Evolutionary conservation across 257 asterid genomes (phyloP).

Genomic region (Solanum microdontum): DNA sequence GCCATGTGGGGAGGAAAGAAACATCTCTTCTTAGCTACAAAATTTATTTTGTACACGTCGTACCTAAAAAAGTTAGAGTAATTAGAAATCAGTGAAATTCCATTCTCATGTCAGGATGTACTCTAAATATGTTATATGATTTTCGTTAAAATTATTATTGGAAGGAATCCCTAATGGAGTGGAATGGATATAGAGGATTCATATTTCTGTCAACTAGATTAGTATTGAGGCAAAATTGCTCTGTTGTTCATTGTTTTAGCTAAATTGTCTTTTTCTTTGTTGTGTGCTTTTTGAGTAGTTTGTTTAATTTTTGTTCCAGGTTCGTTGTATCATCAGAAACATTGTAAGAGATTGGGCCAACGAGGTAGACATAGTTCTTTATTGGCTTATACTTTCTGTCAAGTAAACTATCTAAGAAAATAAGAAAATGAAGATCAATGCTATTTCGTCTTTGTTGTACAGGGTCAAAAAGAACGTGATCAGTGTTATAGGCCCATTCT

Average conservation of each 20-base stretch:
- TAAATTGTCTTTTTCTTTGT: not conserved
- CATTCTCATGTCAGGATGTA: not conserved
- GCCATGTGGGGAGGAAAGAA: not conserved
- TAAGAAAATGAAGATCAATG: not conserved
- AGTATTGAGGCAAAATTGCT: not conserved
- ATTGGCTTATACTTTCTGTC: slow-evolving; percentile 3
- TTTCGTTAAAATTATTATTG: not conserved
- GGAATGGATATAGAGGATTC: not conserved
- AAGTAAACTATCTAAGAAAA: not conserved
- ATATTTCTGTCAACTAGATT: not conserved
- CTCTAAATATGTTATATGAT: not conserved
- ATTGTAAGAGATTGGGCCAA: slow-evolving; percentile 97
- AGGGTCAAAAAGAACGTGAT: slow-evolving; percentile 92
- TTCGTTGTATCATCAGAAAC: slow-evolving; percentile 87
- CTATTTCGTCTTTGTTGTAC: slow-evolving; percentile 1
- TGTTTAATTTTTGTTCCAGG: slow-evolving; percentile 31
- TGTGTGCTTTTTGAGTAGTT: not conserved
- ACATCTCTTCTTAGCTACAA: not conserved
- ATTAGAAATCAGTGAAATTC: not conserved
- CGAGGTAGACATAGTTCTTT: slow-evolving; percentile 44
- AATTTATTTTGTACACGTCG: not conserved
- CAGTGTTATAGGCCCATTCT: slow-evolving; percentile 90
- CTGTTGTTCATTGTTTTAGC: not conserved
- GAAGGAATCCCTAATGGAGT: not conserved
- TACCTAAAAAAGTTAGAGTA: not conserved